A percentile compares a stretch with the other conserved stretches of the same genome.
Evolutionary conservation across 2,329 filamentous ascomycete genomes (phyloP).

Genomic region (Colletotrichum sp.): DNA sequence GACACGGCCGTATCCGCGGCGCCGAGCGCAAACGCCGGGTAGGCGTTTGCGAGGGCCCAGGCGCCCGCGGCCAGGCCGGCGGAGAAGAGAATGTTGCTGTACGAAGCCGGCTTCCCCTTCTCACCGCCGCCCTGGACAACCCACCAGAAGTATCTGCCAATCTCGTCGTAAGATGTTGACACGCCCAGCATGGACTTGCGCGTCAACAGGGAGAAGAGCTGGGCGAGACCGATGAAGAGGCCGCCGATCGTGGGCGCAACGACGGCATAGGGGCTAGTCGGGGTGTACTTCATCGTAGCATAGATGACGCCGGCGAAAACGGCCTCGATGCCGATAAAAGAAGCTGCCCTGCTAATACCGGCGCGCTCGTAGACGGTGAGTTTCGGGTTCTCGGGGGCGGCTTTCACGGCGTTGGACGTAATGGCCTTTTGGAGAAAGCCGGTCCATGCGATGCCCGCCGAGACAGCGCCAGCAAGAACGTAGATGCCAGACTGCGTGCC

Average conservation of each 20-base stretch:
- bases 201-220: conserved; percentile 58
- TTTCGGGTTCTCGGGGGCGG: conserved; percentile 22
- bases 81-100: conserved; percentile 55
- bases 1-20: conserved; percentile 32
- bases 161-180: conserved; percentile 65
- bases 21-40: conserved; percentile 32
- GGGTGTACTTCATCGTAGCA: conserved; percentile 34
- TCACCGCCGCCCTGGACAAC: conserved; percentile 32
- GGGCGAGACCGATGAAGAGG: conserved; percentile 60
- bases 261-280: conserved; percentile 30
- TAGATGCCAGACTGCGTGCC: conserved; percentile 56
- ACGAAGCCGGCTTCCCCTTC: conserved; percentile 33
- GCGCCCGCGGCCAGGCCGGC: conserved; percentile 54
- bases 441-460: conserved; percentile 60
- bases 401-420: conserved; percentile 28
- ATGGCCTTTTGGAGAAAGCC: conserved; percentile 43
- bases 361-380: conserved; percentile 43
- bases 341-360: conserved; percentile 38
- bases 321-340: conserved; percentile 47
- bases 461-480: conserved; percentile 56
- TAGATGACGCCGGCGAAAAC: conserved; percentile 45
- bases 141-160: conserved; percentile 59
- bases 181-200: conserved; percentile 62
- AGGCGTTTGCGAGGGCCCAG: conserved; percentile 35
- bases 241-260: conserved; percentile 58